These are phyloP conservation scores for Eucalyptus erythrocorys DNA, from an alignment of 345 rosid genomes.

Conservation along the genomic window DNA sequence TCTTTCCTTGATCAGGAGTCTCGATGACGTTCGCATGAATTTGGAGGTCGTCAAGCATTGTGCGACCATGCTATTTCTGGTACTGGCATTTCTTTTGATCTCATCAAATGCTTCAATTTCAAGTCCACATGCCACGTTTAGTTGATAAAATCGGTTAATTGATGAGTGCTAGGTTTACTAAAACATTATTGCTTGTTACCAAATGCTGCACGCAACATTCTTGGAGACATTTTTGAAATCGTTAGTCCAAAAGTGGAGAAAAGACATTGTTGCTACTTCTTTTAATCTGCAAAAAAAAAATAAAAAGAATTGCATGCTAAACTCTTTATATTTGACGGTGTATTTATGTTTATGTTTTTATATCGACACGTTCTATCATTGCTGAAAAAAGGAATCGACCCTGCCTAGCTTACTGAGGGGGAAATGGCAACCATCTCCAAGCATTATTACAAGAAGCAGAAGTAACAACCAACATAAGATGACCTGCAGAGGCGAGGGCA, in stretches of 20 bases:
- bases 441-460: slow-evolving; percentile 60
- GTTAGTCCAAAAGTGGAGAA: not conserved
- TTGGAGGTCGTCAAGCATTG: slow-evolving; percentile 83
- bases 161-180: not conserved
- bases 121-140: not conserved
- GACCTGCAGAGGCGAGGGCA: not conserved
- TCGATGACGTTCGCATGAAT: slow-evolving; percentile 87
- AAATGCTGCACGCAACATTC: not conserved
- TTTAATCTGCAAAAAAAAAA: not conserved
- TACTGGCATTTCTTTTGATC: not conserved
- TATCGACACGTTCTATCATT: not conserved
- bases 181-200: not conserved
- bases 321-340: not conserved
- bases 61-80: slow-evolving; percentile 85
- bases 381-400: slow-evolving; percentile 48
- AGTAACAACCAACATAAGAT: not conserved
- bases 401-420: slow-evolving; percentile 46
- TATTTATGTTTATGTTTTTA: not conserved
- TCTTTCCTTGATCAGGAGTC: slow-evolving; percentile 35
- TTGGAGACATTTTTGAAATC: not conserved
- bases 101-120: not conserved
- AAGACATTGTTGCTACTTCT: not conserved
- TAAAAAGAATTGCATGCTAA: not conserved
- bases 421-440: slow-evolving; percentile 34
- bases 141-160: not conserved